Evolutionary conservation across 2,329 filamentous ascomycete species (phyloP).

Genomic region (Fusarium fujikuroi): DNA sequence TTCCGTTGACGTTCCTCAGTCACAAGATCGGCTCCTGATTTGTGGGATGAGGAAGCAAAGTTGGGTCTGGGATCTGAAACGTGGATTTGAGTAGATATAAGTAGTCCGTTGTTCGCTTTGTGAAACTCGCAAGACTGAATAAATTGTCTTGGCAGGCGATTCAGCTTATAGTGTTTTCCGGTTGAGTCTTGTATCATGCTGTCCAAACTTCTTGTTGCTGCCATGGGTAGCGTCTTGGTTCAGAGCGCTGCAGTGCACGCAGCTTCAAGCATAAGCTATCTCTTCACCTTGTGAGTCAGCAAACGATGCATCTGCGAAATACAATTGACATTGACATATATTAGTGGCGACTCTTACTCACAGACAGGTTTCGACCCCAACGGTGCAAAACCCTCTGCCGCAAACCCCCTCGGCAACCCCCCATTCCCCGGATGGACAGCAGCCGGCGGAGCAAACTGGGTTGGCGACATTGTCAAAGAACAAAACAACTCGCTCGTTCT

Average conservation of each 20-base stretch:
- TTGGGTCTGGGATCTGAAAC: background rate
- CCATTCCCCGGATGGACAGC: constrained; percentile 62
- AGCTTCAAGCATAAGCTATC: constrained; percentile 17
- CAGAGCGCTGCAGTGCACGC: background rate
- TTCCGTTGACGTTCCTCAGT: background rate
- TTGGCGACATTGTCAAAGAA: constrained; percentile 59
- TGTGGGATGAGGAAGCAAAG: background rate
- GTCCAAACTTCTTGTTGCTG: background rate
- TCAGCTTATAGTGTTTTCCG: too few species aligned
- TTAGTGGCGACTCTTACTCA: constrained; percentile 49
- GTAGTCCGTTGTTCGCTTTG: rapidly evolving
- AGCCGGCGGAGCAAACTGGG: constrained; percentile 62
- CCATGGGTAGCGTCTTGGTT: background rate
- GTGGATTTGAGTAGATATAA: background rate
- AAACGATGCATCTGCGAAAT: rapidly evolving
- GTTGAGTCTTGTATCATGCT: background rate
- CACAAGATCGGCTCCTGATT: background rate
- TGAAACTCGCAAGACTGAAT: background rate
- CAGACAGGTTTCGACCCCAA: constrained; percentile 63
- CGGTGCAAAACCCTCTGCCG: constrained; percentile 59
- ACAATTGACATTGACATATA: constrained; percentile 3
- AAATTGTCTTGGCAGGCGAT: background rate
- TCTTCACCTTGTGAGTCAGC: constrained; percentile 36
- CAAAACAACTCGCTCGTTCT: constrained; percentile 58
- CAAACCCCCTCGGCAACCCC: constrained; percentile 72